phyloP scores from a whole-genome alignment of 2,329 filamentous ascomycete species.

The Sarocladiaceae sp. region DNA sequence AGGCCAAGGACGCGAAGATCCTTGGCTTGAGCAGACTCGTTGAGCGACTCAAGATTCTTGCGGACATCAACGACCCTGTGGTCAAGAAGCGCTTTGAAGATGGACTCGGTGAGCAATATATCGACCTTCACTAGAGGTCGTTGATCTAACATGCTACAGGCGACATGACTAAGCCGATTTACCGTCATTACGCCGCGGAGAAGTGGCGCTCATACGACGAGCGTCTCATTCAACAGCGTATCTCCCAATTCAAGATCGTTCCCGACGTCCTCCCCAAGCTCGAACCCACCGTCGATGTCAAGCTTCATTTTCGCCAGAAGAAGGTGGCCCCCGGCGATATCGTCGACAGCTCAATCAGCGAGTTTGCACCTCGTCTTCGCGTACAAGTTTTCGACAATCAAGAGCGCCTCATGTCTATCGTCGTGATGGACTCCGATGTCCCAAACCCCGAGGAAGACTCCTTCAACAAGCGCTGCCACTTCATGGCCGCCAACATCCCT shows the following conservation, averaged over 20 bases:
- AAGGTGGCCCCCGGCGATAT: slow-evolving; percentile 73
- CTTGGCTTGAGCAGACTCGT: slow-evolving; percentile 67
- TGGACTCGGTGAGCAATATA: slow-evolving; percentile 67
- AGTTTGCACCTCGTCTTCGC: slow-evolving; percentile 68
- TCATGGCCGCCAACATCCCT: slow-evolving; percentile 66
- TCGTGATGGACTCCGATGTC: slow-evolving; percentile 86
- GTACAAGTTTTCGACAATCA: slow-evolving; percentile 84
- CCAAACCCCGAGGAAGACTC: slow-evolving; percentile 70
- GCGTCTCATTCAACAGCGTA: slow-evolving; percentile 76
- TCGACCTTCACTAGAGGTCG: too few species aligned
- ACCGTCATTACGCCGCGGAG: slow-evolving; percentile 79
- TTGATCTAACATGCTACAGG: slow-evolving; percentile 49
- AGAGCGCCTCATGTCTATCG: slow-evolving; percentile 76
- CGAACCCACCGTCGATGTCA: slow-evolving; percentile 73
- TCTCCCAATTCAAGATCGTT: slow-evolving; percentile 79
- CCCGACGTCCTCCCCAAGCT: slow-evolving; percentile 83
- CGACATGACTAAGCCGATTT: slow-evolving; percentile 95
- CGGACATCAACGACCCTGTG: slow-evolving; percentile 90
- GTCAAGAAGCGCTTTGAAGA: slow-evolving; percentile 96
- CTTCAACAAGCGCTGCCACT: slow-evolving; percentile 83
- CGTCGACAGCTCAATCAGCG: slow-evolving; percentile 70
- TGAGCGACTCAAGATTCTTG: slow-evolving; percentile 78
- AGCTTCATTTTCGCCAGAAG: slow-evolving; percentile 71
- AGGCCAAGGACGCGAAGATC: slow-evolving; percentile 62
- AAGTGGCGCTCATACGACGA: slow-evolving; percentile 86